Evolutionary conservation across 1,284 basidiomycete species (phyloP), one percentile per base, ranked within the genome.

Genomic region (Irpex sp.): DNA sequence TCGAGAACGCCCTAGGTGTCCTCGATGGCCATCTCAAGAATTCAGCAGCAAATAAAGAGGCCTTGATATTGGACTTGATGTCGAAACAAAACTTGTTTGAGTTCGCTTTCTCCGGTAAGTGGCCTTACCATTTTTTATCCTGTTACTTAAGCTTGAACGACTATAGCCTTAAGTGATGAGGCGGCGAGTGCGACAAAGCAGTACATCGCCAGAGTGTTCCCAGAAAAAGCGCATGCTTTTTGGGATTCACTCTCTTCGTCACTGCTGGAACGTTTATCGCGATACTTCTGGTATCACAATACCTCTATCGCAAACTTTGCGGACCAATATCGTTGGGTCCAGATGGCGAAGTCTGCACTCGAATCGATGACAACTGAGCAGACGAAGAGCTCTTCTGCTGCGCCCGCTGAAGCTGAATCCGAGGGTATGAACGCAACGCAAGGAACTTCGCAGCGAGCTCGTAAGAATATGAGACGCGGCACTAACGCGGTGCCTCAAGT

Each of bases 21-120:
- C 65, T 77, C 66, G 75, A 77, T 32, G 59, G 22, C 20, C 45
- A 70, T 38, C 60, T 76, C 32, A 59, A 56, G 11, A 67, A 70
- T 45, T 13, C 63, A 9, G 62, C 22, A 10, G 67, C 68, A n/a
- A 65, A 70, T n/a, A 15, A 65, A 15, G 54, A 67, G 11, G 64
- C 66, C 2, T 7, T 76, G 1, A 4, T 75, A 15, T 3, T 1
- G 6, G 67, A 71, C n/a, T 22, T 77, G 1, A 49, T 56, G 1
- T n/a, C 20, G 2, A 20, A 63, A 4, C 68, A 69, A 2, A 64
- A 69, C 18, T 62, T 76, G 5, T 67, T 77, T 18, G 74, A 74
- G 38, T 77, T 75, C 42, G 54, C 71, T 1, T 49, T 73, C 2
- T 70, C 70, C 1, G 70, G 76, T 76, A 22, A 18, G 75, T 67